A percentile compares a stretch with the other conserved stretches of the same genome.
These are phyloP conservation scores for Hymenoscyphus salicellus DNA, from an alignment of 2,329 filamentous ascomycete genomes.

Conservation along the genomic window DNA sequence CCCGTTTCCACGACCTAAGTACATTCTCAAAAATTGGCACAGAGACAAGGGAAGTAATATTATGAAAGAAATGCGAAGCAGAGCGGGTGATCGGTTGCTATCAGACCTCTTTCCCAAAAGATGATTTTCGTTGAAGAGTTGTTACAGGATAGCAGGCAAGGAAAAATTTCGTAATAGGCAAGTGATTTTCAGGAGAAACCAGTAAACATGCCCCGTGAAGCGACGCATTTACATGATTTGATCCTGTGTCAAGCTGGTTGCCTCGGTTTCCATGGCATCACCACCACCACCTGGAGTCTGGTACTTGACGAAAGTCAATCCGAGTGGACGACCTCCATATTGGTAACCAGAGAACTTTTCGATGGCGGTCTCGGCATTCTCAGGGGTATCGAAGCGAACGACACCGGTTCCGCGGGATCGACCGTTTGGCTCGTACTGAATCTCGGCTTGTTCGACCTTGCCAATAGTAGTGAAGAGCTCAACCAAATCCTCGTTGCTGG, in stretches of 20 bases:
- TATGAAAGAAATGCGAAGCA: constrained; percentile 11
- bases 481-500: constrained; percentile 94
- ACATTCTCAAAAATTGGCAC: constrained; percentile 9
- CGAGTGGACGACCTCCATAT: constrained; percentile 91
- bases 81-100: constrained; percentile 6
- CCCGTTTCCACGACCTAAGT: constrained; percentile 13
- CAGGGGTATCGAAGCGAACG: constrained; percentile 81
- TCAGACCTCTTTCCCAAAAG: constrained; percentile 5
- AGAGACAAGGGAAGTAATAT: constrained; percentile 12
- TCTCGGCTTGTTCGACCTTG: constrained; percentile 97
- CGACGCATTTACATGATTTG: constrained; percentile 77
- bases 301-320: constrained; percentile 92
- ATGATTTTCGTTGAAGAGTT: constrained; percentile 1
- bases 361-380: constrained; percentile 90
- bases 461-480: constrained; percentile 97
- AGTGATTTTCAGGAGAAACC: neutral
- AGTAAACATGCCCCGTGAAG: neutral
- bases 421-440: constrained; percentile 95
- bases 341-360: constrained; percentile 97
- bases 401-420: constrained; percentile 93
- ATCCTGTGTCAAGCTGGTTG: constrained; percentile 83
- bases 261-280: constrained; percentile 76
- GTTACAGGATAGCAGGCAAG: neutral
- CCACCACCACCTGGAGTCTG: constrained; percentile 60
- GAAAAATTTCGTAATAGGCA: neutral